Percentiles rank a stretch among this genome's conserved stretches.
Evolutionary conservation across 2,329 filamentous ascomycete genomes (phyloP).

Genomic region (Leptosphaerulina australis): DNA sequence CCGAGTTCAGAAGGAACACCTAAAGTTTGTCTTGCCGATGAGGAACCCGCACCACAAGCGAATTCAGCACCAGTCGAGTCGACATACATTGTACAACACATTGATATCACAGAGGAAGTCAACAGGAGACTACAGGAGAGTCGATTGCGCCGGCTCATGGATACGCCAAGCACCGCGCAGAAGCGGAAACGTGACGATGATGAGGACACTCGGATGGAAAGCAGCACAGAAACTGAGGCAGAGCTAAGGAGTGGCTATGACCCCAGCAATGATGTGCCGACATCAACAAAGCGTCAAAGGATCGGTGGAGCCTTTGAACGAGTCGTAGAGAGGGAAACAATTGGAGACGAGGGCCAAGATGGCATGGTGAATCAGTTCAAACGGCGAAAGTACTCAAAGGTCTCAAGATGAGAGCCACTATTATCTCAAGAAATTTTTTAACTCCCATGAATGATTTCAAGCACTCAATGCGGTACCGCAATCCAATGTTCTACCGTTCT

Average conservation of each 20-base stretch:
- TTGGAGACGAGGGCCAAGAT: slow-evolving; percentile 3
- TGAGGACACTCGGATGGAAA: slow-evolving; percentile 28
- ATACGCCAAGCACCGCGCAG: slow-evolving; percentile 41
- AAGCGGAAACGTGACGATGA: slow-evolving; percentile 42
- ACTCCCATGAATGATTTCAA: too few relatives aligned
- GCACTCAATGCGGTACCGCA: too few relatives aligned
- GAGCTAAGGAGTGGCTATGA: slow-evolving; percentile 23
- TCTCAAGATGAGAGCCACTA: not conserved
- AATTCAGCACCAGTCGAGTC: slow-evolving; percentile 21
- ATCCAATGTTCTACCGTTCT: not conserved
- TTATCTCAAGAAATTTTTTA: not conserved
- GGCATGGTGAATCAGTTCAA: slow-evolving; percentile 21
- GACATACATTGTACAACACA: slow-evolving; percentile 33
- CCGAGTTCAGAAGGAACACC: slow-evolving; percentile 17
- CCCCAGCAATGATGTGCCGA: slow-evolving; percentile 14
- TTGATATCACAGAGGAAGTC: slow-evolving; percentile 45
- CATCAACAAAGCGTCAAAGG: slow-evolving; percentile 36
- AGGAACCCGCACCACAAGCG: slow-evolving; percentile 23
- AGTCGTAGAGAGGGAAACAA: slow-evolving; percentile 23
- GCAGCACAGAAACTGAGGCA: slow-evolving; percentile 23
- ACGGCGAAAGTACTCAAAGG: slow-evolving; percentile 21
- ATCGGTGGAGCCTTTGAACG: slow-evolving; percentile 35
- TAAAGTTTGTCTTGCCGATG: slow-evolving; percentile 25
- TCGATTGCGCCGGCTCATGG: slow-evolving; percentile 40
- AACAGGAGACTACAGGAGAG: slow-evolving; percentile 39